These are phyloP conservation scores for Phyllostachys edulis DNA, from an alignment of 176 grass and related monocot genomes.

Conservation along the genomic window DNA sequence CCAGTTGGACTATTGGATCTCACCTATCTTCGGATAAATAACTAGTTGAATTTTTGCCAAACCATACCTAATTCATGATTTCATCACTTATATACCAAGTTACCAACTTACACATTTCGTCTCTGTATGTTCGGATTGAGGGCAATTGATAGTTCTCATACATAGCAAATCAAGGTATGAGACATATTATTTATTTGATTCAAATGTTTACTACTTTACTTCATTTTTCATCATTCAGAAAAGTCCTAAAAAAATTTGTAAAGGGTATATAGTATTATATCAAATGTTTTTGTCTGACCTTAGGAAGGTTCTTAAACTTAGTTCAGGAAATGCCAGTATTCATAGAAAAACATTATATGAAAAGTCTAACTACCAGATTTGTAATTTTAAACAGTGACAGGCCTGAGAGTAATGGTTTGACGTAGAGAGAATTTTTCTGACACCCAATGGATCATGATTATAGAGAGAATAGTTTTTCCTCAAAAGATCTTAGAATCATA, in stretches of 20 bases:
- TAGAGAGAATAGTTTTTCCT: not conserved
- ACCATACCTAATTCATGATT: not conserved
- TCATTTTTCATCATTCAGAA: not conserved
- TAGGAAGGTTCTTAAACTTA: not conserved
- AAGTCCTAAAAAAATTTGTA: not conserved
- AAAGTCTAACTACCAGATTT: not conserved
- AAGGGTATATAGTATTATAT: not conserved
- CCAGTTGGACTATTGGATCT: not conserved
- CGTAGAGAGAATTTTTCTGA: not conserved
- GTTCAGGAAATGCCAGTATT: not conserved
- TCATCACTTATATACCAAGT: not conserved
- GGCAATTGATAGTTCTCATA: not conserved
- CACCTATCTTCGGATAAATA: not conserved
- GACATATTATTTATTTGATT: not conserved
- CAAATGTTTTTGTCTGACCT: not conserved
- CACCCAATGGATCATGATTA: conserved; percentile 10
- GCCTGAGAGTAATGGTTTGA: conserved; percentile 4
- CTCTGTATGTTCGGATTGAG: not conserved
- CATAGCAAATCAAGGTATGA: not conserved
- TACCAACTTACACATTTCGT: not conserved
- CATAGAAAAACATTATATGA: not conserved
- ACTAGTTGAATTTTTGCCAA: not conserved
- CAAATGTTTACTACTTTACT: too few relatives aligned
- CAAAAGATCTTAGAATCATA: not conserved
- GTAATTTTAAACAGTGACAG: not conserved